Conservation (phyloP, 257 asterid species). For the Solanum tarapatanum region DNA sequence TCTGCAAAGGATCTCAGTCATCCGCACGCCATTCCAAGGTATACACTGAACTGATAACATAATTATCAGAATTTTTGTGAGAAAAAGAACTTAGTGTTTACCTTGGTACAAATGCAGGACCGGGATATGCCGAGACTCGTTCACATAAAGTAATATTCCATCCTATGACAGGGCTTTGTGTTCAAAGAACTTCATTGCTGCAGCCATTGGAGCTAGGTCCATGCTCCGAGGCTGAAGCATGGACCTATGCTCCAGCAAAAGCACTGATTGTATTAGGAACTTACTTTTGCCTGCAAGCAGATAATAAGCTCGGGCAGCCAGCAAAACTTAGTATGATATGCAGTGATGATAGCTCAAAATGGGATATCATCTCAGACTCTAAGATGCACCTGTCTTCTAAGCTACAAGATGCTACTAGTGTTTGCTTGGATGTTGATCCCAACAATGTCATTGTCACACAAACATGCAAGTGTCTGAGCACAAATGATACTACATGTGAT, state of each 20-base stretch:
- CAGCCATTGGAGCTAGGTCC: conserved; percentile 59
- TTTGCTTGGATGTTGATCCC: conserved; percentile 68
- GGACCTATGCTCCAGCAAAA: conserved; percentile 49
- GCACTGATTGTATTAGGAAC: conserved; percentile 49
- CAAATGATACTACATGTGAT: conserved; percentile 45
- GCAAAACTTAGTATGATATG: conserved; percentile 65
- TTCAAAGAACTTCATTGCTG: conserved; percentile 27
- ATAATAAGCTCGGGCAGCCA: conserved; percentile 32
- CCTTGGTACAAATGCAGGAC: conserved; percentile 47
- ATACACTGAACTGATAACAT: not conserved
- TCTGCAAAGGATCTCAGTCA: conserved; percentile 47
- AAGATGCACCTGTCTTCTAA: conserved; percentile 77
- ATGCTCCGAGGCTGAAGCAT: conserved; percentile 70
- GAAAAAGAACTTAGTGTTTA: not conserved
- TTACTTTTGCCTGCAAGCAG: conserved; percentile 68
- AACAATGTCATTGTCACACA: conserved; percentile 50
- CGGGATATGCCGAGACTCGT: conserved; percentile 37
- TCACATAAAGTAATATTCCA: conserved; percentile 62
- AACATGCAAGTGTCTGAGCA: conserved; percentile 57
- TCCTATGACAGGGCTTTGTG: conserved; percentile 75
- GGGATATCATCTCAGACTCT: conserved; percentile 75
- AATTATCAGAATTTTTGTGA: not conserved
- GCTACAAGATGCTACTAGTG: conserved; percentile 43
- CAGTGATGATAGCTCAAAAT: conserved; percentile 36
- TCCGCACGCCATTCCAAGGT: conserved; percentile 73